phyloP scores from a whole-genome alignment of 2,329 filamentous ascomycete species.

The Verticillium alfalfae region DNA sequence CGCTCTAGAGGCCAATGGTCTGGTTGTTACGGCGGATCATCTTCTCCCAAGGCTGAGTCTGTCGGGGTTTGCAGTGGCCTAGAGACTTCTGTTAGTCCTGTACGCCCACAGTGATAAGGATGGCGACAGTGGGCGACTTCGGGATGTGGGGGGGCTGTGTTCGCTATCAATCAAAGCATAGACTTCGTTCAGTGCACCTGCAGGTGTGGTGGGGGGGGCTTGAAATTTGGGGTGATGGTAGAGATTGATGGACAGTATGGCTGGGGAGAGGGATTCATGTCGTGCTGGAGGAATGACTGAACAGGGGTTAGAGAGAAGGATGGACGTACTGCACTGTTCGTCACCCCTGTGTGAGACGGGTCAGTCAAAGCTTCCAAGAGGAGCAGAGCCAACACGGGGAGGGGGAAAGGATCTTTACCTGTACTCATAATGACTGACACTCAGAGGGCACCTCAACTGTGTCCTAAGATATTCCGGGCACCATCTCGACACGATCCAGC shows the following conservation, averaged over 20 bases:
- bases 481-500: constrained; percentile 38
- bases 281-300: background rate
- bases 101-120: background rate
- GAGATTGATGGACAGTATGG: background rate
- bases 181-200: background rate
- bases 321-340: constrained; percentile 36
- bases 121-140: too few species aligned
- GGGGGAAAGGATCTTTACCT: constrained; percentile 23
- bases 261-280: background rate
- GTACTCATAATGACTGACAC: constrained; percentile 38
- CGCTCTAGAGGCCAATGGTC: constrained; percentile 7
- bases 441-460: constrained; percentile 34
- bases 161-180: background rate
- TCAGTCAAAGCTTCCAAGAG: constrained; percentile 14
- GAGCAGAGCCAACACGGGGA: background rate
- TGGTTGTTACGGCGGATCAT: constrained; percentile 27
- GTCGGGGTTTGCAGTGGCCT: constrained; percentile 31
- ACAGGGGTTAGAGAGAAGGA: background rate
- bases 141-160: background rate
- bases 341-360: constrained; percentile 29
- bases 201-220: background rate
- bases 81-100: background rate
- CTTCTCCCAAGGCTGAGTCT: constrained; percentile 27
- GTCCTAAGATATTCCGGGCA: constrained; percentile 39
- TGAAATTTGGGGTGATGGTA: background rate